Evolutionary conservation across 441 rosid genomes (phyloP).

Genomic region (Populus trichocarpa): DNA sequence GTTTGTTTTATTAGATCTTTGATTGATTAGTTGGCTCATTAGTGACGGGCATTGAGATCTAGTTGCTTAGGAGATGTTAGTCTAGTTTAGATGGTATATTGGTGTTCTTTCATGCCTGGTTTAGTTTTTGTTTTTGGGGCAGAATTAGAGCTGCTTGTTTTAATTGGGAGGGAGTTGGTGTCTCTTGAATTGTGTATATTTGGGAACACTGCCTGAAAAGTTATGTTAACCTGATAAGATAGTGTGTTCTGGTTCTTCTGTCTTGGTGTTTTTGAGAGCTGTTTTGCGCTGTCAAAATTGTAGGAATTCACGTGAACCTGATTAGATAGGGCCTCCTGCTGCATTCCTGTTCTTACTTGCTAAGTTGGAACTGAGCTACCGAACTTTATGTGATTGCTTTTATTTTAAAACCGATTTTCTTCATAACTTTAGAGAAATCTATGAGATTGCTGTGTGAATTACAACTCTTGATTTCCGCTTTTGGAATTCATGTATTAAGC

Average conservation of each 20-base stretch:
- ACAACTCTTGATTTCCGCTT: not conserved
- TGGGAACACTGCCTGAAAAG: not conserved
- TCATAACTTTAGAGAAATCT: not conserved
- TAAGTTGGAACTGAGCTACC: not conserved
- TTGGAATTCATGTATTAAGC: not conserved
- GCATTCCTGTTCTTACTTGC: not conserved
- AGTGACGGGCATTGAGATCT: not conserved
- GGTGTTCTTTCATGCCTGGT: not conserved
- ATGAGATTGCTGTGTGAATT: not conserved
- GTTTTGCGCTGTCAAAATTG: too few relatives aligned
- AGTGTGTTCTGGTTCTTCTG: not conserved
- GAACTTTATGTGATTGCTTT: not conserved
- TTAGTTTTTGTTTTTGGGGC: not conserved
- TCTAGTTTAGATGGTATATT: not conserved
- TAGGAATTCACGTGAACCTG: not conserved
- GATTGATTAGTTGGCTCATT: not conserved
- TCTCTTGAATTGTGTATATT: not conserved
- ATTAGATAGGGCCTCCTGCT: not conserved
- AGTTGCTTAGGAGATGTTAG: not conserved
- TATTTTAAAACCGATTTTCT: not conserved
- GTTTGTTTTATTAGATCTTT: constrained; percentile 32
- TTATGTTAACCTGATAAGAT: not conserved
- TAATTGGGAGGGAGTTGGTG: not conserved
- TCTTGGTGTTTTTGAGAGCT: not conserved
- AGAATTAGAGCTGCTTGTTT: not conserved